Base-by-base conservation (phyloP, 2,329 filamentous ascomycete genomes). In the Cephalotrichum gorgonifer region DNA sequence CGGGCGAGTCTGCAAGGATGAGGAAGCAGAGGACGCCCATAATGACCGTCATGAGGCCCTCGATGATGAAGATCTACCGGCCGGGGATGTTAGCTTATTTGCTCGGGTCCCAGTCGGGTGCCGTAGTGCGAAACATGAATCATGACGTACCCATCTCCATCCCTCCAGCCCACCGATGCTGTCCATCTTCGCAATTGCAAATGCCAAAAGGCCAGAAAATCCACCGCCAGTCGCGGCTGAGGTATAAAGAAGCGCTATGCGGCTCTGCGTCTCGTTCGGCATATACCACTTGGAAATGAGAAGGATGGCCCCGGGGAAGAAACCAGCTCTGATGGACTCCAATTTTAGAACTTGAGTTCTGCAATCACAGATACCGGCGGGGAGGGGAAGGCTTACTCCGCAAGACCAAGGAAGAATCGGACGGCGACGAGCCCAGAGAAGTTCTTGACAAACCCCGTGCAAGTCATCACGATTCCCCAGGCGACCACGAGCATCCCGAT, bases 211-310 rank as follows among this genome's bases (percentile, higher is more conserved):
- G 2, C 89, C 89, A 41, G 88, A 89, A 58, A 95, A 96, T 0
- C 88, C 86, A 28, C 86, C 86, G 1, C 86, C 86, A 3, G 91
- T 70, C 0, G 83, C 86, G 1, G 86, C 90, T 26, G 77, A 87
- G 59, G 79, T 83, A 72, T 97, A 97, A 74, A 97, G 97, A 72
- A 97, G 90, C 15, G 83, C 86, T 68, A 90, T 96, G 27, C 93
- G 82, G 59, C 88, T 88, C 66, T 97, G 91, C 2, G 90, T 88
- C 67, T 97, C 93, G 42, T 74, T 73, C 52, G 91, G 81, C 52
- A 83, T 82, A 58, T 97, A 98, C 89, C 86, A 94, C 83, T 91
- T 91, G 51, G 86, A 81, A 53, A 89, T 81, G 7, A 90, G 69
- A 59, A 89, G 86, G 60, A 85, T 76, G 45, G 67, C 71, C 68